Conservation (phyloP, 2,329 filamentous ascomycete species). For the Pseudogymnoascus sp. region DNA sequence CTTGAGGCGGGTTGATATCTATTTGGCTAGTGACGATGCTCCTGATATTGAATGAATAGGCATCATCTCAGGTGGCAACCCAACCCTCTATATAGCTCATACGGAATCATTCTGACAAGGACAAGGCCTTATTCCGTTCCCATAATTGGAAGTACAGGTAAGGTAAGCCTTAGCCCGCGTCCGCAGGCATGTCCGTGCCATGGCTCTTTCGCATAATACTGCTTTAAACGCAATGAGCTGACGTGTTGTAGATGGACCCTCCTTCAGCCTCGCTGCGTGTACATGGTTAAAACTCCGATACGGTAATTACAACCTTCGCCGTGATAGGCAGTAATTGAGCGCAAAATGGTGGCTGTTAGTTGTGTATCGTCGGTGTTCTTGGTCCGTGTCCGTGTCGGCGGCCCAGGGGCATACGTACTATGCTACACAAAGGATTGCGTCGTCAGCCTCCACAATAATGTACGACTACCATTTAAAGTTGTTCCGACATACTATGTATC, state of each 20-base stretch:
- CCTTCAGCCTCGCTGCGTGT: slow-evolving; percentile 1
- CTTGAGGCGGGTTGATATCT: not conserved
- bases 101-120: not conserved
- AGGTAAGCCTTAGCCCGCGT: slow-evolving; percentile 3
- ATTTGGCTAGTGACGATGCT: not conserved
- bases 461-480: too few relatives aligned
- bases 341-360: not conserved
- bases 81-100: not conserved
- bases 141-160: not conserved
- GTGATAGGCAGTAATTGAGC: not conserved
- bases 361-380: not conserved
- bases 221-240: not conserved
- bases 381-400: not conserved
- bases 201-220: not conserved
- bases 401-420: not conserved
- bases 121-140: not conserved
- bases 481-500: too few relatives aligned
- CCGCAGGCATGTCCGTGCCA: not conserved
- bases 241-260: not conserved
- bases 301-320: not conserved
- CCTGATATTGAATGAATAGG: not conserved
- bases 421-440: too few relatives aligned
- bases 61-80: not conserved
- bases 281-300: not conserved
- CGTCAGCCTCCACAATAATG: not conserved